Conservation (phyloP, 257 asterid genomes). For the Scutellaria galericulata region DNA sequence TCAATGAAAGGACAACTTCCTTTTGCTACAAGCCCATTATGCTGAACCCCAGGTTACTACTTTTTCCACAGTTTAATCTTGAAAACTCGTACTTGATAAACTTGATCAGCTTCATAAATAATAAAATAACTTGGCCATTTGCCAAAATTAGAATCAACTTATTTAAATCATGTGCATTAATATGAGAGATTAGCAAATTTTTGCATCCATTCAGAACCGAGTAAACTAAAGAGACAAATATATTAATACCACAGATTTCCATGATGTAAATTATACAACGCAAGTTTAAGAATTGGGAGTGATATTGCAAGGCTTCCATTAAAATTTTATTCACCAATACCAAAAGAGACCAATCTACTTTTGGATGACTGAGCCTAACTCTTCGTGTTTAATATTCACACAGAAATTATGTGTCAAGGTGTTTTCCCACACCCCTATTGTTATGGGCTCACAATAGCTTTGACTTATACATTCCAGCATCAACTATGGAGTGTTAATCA, state of each 20-base stretch:
- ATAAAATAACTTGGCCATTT: neutral
- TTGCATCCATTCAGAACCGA: neutral
- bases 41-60: conserved; percentile 7
- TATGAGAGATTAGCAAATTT: neutral
- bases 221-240: neutral
- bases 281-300: neutral
- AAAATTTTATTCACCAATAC: neutral
- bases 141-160: neutral
- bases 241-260: neutral
- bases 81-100: neutral
- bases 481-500: no score
- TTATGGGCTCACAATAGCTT: no score
- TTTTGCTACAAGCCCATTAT: neutral
- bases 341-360: neutral
- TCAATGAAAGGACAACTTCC: conserved; percentile 25
- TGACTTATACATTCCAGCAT: no score
- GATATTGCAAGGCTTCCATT: neutral
- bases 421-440: no score
- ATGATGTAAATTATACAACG: neutral
- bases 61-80: neutral
- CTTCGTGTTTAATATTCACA: neutral
- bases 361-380: neutral
- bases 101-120: neutral
- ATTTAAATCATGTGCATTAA: neutral
- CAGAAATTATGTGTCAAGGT: neutral